Evolutionary conservation across 495 filamentous ascomycete genomes (phyloP).

Genomic region (Annulohypoxylon stygium): DNA sequence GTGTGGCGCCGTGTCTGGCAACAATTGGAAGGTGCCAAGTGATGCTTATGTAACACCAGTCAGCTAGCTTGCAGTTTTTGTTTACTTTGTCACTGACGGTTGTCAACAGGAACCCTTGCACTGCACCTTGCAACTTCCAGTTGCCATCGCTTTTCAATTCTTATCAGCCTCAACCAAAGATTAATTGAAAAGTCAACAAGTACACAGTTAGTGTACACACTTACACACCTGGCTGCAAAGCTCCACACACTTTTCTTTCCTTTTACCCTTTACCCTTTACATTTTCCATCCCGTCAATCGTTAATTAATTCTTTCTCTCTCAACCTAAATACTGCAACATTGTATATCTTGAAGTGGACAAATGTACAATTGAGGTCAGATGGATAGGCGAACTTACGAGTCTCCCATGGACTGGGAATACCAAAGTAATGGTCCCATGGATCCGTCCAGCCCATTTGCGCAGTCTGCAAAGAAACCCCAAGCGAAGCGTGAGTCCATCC

Average conservation of each 20-base stretch:
- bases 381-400: conserved; percentile 61
- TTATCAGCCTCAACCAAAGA: conserved; percentile 17
- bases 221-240: neutral
- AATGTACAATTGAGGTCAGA: conserved; percentile 31
- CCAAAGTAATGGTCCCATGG: conserved; percentile 58
- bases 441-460: conserved; percentile 62
- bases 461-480: conserved; percentile 49
- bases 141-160: conserved; percentile 6
- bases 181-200: neutral
- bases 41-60: neutral
- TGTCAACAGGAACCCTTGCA: conserved; percentile 41
- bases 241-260: neutral
- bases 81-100: conserved; percentile 44
- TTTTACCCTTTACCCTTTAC: neutral
- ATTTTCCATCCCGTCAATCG: neutral
- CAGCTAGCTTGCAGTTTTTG: conserved; percentile 26
- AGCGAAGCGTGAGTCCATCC: conserved; percentile 35
- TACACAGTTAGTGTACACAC: neutral
- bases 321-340: neutral
- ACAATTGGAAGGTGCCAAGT: neutral
- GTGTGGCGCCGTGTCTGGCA: too few relatives aligned
- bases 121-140: too few relatives aligned
- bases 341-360: conserved; percentile 14
- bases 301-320: conserved; percentile 8
- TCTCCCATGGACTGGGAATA: conserved; percentile 67